Evolutionary conservation across 345 rosid genomes (phyloP).

Genomic region (Gossypium anomalum): DNA sequence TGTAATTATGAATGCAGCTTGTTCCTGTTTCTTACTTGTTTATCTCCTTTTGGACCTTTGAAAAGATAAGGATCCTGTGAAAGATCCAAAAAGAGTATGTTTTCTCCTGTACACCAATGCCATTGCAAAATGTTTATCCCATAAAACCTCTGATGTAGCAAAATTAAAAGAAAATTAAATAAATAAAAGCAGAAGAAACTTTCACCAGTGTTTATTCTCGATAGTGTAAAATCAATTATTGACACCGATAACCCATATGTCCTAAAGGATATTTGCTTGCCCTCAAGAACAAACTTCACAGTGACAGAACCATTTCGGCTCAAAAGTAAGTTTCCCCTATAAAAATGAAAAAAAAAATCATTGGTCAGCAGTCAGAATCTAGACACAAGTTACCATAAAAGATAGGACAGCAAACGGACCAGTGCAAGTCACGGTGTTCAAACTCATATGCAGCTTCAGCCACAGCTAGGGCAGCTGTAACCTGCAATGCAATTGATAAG

Average conservation of each 20-base stretch:
- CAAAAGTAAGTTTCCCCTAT: slow-evolving; percentile 89
- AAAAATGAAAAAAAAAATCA: neutral
- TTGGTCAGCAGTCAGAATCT: neutral
- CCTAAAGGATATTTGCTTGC: slow-evolving; percentile 43
- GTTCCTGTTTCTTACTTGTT: slow-evolving; percentile 48
- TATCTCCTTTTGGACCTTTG: slow-evolving; percentile 88
- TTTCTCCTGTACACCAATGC: slow-evolving; percentile 48
- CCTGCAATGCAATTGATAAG: slow-evolving; percentile 40
- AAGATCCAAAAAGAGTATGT: slow-evolving; percentile 77
- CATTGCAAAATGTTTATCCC: neutral
- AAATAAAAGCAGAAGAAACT: slow-evolving; percentile 8
- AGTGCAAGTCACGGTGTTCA: slow-evolving; percentile 91
- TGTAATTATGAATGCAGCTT: neutral
- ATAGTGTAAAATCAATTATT: slow-evolving; percentile 90
- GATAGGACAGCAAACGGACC: slow-evolving; percentile 38
- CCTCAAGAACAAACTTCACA: slow-evolving; percentile 54
- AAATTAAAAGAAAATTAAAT: neutral
- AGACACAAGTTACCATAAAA: slow-evolving; percentile 3
- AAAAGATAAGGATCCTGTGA: slow-evolving; percentile 84
- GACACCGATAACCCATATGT: slow-evolving; percentile 62
- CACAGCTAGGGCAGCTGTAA: slow-evolving; percentile 80
- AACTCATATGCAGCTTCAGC: slow-evolving; percentile 96
- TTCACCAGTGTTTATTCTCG: slow-evolving; percentile 84
- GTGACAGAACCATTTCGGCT: slow-evolving; percentile 52
- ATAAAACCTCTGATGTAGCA: neutral